Conservation (phyloP, 345 rosid species). For the Hypericum androsaemum region DNA sequence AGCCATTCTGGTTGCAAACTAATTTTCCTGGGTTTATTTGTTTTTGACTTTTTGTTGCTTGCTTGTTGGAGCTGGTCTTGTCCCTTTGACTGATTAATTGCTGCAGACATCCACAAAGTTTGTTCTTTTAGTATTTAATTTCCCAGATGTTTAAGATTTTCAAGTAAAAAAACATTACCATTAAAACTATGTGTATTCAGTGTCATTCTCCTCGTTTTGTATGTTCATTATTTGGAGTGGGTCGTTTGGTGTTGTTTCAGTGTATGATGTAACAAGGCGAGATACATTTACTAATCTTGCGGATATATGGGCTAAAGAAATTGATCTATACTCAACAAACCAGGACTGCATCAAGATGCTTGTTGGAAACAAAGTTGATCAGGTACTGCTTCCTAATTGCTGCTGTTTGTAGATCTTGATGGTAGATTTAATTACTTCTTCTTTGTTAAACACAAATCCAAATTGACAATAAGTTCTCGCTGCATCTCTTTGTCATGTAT, state of each 20-base stretch:
- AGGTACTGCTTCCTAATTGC: constrained; percentile 29
- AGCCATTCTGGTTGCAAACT: background rate
- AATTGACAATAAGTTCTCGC: no score
- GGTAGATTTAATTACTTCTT: no score
- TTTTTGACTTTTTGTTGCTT: background rate
- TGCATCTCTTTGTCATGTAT: no score
- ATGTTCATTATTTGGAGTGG: no score
- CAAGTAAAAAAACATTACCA: no score
- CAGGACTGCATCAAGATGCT: constrained; percentile 96
- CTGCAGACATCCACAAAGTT: background rate
- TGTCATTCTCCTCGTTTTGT: no score
- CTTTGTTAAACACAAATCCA: no score
- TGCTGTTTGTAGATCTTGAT: no score
- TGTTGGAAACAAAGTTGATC: constrained; percentile 92
- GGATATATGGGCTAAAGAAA: constrained; percentile 91
- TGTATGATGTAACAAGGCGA: constrained; percentile 81
- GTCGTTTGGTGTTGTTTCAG: constrained; percentile 23
- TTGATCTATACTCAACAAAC: constrained; percentile 81
- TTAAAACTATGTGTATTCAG: no score
- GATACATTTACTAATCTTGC: constrained; percentile 90
- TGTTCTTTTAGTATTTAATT: background rate
- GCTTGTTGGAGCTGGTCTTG: constrained; percentile 4
- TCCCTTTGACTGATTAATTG: background rate
- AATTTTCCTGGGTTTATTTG: background rate
- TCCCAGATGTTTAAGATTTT: no score